Conservation (phyloP, 805 yeast species). For the Candida ipomoeae region DNA sequence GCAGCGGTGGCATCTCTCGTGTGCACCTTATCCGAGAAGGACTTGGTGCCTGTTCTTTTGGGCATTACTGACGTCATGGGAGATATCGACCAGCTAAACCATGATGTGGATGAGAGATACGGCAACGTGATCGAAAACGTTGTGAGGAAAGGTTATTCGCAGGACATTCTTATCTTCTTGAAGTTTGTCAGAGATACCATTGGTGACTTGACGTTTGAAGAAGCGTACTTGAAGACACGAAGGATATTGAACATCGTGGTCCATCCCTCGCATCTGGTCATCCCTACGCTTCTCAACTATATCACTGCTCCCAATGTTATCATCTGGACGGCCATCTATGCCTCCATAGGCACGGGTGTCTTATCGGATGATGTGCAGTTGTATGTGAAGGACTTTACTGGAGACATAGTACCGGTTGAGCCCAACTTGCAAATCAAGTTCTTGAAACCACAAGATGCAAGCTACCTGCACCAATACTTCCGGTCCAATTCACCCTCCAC, state of each 20-base stretch:
- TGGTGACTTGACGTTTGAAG: conserved; percentile 88
- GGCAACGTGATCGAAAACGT: conserved; percentile 74
- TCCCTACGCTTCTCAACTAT: conserved; percentile 77
- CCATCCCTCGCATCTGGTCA: conserved; percentile 68
- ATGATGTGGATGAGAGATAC: conserved; percentile 54
- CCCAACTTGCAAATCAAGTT: conserved; percentile 42
- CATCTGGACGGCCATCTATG: conserved; percentile 77
- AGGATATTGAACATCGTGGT: conserved; percentile 79
- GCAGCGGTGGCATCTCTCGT: conserved; percentile 87
- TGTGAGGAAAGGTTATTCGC: conserved; percentile 75
- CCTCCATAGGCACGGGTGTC: conserved; percentile 75
- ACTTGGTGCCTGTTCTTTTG: conserved; percentile 47
- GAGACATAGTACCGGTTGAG: conserved; percentile 49
- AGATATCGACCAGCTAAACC: conserved; percentile 44
- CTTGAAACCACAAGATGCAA: conserved; percentile 43
- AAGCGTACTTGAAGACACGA: conserved; percentile 77
- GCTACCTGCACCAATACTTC: conserved; percentile 44
- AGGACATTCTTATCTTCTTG: conserved; percentile 75
- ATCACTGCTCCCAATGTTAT: conserved; percentile 91
- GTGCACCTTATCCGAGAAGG: conserved; percentile 67
- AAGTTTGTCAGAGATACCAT: conserved; percentile 71
- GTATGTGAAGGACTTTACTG: conserved; percentile 59
- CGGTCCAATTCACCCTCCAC: conserved; percentile 16
- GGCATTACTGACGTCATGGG: conserved; percentile 39
- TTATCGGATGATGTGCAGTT: conserved; percentile 51